These are phyloP conservation scores for Ophiostoma triangulosporum DNA, from an alignment of 2,329 filamentous ascomycete species.

Conservation along the genomic window DNA sequence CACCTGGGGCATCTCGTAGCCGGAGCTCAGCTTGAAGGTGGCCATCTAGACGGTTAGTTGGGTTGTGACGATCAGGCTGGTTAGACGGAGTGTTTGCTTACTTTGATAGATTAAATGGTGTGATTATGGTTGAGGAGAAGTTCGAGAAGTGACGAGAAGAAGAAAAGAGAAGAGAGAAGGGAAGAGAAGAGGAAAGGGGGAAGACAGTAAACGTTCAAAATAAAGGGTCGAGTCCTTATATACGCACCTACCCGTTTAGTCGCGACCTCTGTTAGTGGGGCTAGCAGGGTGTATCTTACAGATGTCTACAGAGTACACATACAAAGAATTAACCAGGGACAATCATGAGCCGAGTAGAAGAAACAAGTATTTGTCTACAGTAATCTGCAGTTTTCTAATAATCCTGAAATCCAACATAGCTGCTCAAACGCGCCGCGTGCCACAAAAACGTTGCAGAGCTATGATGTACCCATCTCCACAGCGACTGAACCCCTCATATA, in stretches of 20 bases:
- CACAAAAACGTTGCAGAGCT: neutral
- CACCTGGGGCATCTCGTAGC: conserved; percentile 59
- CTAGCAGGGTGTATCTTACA: too few species aligned
- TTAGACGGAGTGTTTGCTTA: too few species aligned
- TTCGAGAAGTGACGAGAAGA: too few species aligned
- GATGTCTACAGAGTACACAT: too few species aligned
- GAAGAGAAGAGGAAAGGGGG: neutral
- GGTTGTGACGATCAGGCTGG: too few species aligned
- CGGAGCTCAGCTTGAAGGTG: conserved; percentile 50
- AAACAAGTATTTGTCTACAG: neutral
- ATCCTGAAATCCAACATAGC: neutral
- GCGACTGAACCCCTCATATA: conserved; percentile 1
- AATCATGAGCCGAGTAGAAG: too few species aligned
- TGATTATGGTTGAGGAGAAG: neutral
- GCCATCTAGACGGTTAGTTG: conserved; percentile 18
- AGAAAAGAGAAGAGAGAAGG: neutral
- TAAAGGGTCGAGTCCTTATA: neutral
- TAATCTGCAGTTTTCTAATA: neutral
- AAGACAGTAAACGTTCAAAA: neutral
- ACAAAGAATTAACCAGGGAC: too few species aligned
- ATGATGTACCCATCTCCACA: neutral
- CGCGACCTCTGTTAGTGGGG: neutral
- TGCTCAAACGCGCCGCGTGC: neutral
- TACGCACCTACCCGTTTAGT: neutral
- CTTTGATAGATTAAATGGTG: neutral